Evolutionary conservation across 495 filamentous ascomycete genomes (phyloP).

Genomic region (Daldinia vernicosa): DNA sequence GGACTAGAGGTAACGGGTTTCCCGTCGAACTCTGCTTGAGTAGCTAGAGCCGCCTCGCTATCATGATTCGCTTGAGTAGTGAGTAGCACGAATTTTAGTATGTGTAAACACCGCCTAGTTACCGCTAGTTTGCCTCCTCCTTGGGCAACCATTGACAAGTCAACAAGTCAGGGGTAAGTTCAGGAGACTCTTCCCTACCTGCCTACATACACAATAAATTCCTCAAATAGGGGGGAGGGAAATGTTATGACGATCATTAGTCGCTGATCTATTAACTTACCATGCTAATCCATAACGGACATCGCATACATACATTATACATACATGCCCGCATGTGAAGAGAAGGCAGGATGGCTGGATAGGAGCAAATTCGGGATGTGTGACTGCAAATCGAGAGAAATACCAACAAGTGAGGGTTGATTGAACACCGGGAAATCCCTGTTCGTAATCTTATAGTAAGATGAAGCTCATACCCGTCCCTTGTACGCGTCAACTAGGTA

Average conservation of each 20-base stretch:
- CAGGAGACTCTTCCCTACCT: constrained; percentile 22
- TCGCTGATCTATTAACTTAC: constrained; percentile 15
- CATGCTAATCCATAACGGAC: constrained; percentile 30
- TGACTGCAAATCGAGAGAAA: constrained; percentile 27
- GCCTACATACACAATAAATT: constrained; percentile 1
- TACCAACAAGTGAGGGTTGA: constrained; percentile 26
- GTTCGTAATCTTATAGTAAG: constrained; percentile 41
- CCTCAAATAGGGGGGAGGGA: constrained; percentile 21
- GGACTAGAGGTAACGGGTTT: constrained; percentile 26
- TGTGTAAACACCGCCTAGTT: constrained; percentile 24
- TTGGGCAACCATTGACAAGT: constrained; percentile 13
- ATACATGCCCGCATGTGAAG: constrained; percentile 34
- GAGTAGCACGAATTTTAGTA: constrained; percentile 17
- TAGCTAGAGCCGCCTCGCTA: constrained; percentile 13
- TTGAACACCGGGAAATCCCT: constrained; percentile 37
- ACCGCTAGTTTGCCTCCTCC: constrained; percentile 36
- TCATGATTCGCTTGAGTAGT: constrained; percentile 21
- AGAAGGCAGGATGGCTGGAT: constrained; percentile 1
- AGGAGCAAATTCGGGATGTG: constrained; percentile 32
- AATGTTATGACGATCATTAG: constrained; percentile 31
- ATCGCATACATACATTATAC: constrained; percentile 14
- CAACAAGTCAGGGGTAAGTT: constrained; percentile 39
- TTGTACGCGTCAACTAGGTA: constrained; percentile 40
- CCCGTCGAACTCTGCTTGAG: constrained; percentile 22
- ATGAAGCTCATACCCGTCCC: constrained; percentile 43